Base-by-base conservation (phyloP, 768 basidiomycete species). In the Suillus sp. region DNA sequence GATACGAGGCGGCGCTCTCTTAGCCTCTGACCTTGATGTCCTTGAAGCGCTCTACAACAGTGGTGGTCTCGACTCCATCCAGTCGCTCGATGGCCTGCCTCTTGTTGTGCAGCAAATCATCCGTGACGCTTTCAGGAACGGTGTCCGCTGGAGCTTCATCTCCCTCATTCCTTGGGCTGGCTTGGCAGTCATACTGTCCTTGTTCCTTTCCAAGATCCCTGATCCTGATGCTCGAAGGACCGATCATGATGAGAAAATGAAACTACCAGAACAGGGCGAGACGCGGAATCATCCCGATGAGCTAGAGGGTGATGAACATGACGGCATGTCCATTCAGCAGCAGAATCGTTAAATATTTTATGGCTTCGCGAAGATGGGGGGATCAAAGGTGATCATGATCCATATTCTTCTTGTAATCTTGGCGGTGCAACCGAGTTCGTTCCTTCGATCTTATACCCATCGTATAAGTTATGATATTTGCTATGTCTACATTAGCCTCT, bases 111-210 rank as follows among this genome's bases (percentile, higher is more conserved):
- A 79, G 65, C 57, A 16, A 2, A 56, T 78, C 48, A 72, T 84
- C 7, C 72, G 72, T 54, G 71, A 74, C 56, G 83, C 82, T 43
- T 84, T 81, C 70, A 64, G 68, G 59, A 65, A 77, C 11, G 84
- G 77, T 2, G 72, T 77, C 9, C 69, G 75, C 32, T 84, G 78
- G 79, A 66, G 71, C 20, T 85, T 85, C 62, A 71, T 83, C 58
- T 81, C 79, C 32, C 65, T 84, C 60, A 63, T 84, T n/a, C 83
- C 83, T 0, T 85, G 83, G 83, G 66, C 72, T 47, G 80, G 65
- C 27, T 40, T 83, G 16, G 72, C 75, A 35, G 62, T 69, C 38
- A 27, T 83, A 32, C 8, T 71, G 25, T 75, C 77, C 34, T 48
- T 83, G 58, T 78, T 81, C 67, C 68, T 84, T 69, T 65, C 70